Conservation (phyloP, 441 rosid species). For the Syzygium malaccense region DNA sequence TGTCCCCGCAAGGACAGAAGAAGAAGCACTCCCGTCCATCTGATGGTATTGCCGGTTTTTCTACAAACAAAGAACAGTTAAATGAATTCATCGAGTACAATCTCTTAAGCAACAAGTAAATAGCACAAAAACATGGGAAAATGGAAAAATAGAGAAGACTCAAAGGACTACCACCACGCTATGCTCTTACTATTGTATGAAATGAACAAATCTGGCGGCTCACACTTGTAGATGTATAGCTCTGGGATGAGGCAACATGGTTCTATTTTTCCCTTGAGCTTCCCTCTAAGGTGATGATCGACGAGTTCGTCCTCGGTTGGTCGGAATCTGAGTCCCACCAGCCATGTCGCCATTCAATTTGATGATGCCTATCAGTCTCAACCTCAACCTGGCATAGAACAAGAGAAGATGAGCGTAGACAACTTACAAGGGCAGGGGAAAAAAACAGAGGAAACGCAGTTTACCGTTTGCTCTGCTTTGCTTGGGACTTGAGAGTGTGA, state of each 20-base stretch:
- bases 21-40: not conserved
- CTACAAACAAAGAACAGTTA: not conserved
- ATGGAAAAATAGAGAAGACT: not conserved
- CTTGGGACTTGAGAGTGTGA: not conserved
- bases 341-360: not conserved
- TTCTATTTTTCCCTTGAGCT: not conserved
- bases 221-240: not conserved
- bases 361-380: not conserved
- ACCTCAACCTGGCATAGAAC: not conserved
- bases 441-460: not conserved
- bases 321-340: not conserved
- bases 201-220: not conserved
- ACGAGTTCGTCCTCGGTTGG: not conserved
- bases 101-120: too few relatives aligned
- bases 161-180: rapidly evolving
- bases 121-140: not conserved
- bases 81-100: not conserved
- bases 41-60: not conserved
- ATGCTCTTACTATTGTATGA: not conserved
- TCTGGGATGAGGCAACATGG: not conserved
- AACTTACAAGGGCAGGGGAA: not conserved
- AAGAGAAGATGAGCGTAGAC: not conserved
- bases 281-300: not conserved
- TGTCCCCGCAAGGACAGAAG: not conserved
- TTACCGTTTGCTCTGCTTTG: not conserved